phyloP scores from a whole-genome alignment of 1,284 basidiomycete genomes.

The Ustilago hordei region DNA sequence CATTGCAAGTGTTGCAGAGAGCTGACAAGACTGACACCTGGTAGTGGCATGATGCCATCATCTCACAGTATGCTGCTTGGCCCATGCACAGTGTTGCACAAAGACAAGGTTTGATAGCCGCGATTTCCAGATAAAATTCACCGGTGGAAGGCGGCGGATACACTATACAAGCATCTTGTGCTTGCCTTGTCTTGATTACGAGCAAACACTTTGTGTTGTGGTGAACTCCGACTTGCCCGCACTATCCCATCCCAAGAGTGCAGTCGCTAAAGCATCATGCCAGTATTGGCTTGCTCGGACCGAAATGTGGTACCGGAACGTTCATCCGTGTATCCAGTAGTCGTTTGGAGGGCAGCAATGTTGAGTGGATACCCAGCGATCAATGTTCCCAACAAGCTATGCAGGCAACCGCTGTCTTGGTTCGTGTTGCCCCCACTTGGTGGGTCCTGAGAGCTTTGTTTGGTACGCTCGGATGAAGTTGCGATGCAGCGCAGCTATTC shows the following conservation, averaged over 20 bases:
- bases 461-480: background rate
- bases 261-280: no score
- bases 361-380: background rate
- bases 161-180: background rate
- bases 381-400: background rate
- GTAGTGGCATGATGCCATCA: constrained; percentile 1
- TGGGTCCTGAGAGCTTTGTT: no score
- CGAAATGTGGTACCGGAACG: background rate
- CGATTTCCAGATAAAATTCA: constrained; percentile 7
- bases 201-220: constrained; percentile 12
- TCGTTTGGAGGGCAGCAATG: background rate
- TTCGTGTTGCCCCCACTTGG: background rate
- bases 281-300: background rate
- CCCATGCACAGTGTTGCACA: constrained; percentile 8
- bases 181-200: constrained; percentile 12
- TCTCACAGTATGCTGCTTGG: background rate
- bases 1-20: background rate
- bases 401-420: background rate
- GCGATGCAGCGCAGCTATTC: background rate
- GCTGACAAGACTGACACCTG: constrained; percentile 5
- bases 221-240: constrained; percentile 4
- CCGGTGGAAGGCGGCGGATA: background rate
- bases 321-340: background rate
- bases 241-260: background rate
- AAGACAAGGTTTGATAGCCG: constrained; percentile 5